phyloP scores from a whole-genome alignment of 2,329 filamentous ascomycete species.

The Colletotrichum navitas region DNA sequence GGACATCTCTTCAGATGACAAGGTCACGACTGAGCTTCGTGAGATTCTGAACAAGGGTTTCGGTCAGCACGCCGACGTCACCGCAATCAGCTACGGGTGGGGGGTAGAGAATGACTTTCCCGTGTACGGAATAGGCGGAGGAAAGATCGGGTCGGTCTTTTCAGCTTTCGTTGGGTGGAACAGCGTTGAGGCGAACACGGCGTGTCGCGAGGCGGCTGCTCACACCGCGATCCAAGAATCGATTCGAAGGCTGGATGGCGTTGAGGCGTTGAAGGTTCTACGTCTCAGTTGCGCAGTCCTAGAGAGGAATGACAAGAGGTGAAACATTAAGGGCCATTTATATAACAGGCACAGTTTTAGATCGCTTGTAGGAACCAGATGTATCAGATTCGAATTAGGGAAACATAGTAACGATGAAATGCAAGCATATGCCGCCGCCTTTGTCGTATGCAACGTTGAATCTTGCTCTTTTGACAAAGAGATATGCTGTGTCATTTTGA shows the following conservation, averaged over 20 bases:
- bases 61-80: background rate
- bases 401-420: background rate
- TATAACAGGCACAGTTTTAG: background rate
- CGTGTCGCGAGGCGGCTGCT: background rate
- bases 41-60: slow-evolving; percentile 33
- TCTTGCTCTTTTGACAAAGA: background rate
- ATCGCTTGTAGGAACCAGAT: background rate
- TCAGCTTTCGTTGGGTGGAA: slow-evolving; percentile 20
- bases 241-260: background rate
- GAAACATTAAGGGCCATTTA: too few species aligned
- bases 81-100: slow-evolving; percentile 17
- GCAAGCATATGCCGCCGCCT: background rate
- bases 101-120: slow-evolving; percentile 24
- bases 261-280: background rate
- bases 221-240: background rate
- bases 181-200: background rate
- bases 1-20: slow-evolving; percentile 16
- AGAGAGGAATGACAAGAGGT: background rate
- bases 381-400: background rate
- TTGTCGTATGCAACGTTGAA: background rate
- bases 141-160: slow-evolving; percentile 1
- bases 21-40: slow-evolving; percentile 6
- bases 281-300: background rate
- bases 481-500: background rate
- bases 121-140: background rate